Evolutionary conservation across 2,329 filamentous ascomycete species (phyloP), one percentile per base, ranked within the genome.

Genomic region (Dothideomycetes sp.): DNA sequence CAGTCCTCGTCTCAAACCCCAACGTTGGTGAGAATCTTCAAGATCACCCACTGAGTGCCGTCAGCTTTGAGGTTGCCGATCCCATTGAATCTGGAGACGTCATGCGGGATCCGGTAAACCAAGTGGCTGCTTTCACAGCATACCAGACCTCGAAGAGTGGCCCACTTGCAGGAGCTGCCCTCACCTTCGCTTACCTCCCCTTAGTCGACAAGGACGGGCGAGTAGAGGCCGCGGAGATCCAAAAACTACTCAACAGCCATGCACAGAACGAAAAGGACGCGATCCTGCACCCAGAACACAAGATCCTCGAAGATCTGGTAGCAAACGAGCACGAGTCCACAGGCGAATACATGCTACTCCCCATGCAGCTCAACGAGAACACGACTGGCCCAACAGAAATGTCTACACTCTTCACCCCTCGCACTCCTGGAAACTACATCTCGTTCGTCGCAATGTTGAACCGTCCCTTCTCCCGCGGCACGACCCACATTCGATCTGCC

Each of bases 1-100:
- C 57, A 7, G 5, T 29, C 7, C 14, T 63, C 27, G 48, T 69
- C 8, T 49, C 56, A n/a, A 64, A 60, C 27, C 47, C 55, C 2
- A 58, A 58, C 12, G 65, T 71, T 2, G 69, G 68, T 16, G 61
- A 64, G 36, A 68, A 70, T 37, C 54, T 71, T n/a, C 67, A 71
- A 48, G 67, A 71, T 36, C 65, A 66, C 52, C 43, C 57, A 33
- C 43, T 32, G n/a, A 44, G 41, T 8, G 18, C 30, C 8, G 34
- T 52, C 7, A 46, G 38, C 1, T 53, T 48, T 36, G 49, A 56
- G 37, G 45, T 47, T 16, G 40, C 30, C 10, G 12, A 27, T 27
- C 7, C 7, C 22, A 27, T 7, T 12, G 22, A 27, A 12, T 27
- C 22, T 27, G 12, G 7, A 12, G 22, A 27, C 12, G 22, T 7